Conservation (phyloP, 2,329 filamentous ascomycete species). For the Sclerotinia spermophila region DNA sequence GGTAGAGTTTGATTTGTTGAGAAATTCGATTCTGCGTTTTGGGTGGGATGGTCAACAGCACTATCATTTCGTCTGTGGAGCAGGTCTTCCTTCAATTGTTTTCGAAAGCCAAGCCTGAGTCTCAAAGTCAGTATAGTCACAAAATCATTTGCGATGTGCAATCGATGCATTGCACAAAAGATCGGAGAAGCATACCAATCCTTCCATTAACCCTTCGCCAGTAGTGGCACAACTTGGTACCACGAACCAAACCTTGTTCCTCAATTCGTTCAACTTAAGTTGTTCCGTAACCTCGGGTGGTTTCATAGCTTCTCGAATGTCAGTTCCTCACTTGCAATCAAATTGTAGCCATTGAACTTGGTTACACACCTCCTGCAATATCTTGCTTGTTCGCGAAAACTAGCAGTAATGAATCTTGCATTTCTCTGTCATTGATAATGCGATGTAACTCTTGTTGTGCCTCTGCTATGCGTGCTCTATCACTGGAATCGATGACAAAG, state of each 20-base stretch:
- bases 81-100: constrained; percentile 65
- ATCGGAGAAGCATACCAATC: constrained; percentile 52
- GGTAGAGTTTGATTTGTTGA: background rate
- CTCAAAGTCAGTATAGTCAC: constrained; percentile 3
- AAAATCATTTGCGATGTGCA: background rate
- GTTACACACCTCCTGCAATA: constrained; percentile 66
- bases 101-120: constrained; percentile 70
- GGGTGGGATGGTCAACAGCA: background rate
- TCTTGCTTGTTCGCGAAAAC: constrained; percentile 99
- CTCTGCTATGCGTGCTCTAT: constrained; percentile 87
- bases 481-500: constrained; percentile 96
- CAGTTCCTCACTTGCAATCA: background rate
- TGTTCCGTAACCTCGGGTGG: constrained; percentile 76
- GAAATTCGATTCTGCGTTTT: background rate
- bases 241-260: constrained; percentile 82
- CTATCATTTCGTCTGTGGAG: constrained; percentile 18
- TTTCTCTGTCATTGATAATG: constrained; percentile 96
- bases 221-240: constrained; percentile 79
- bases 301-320: constrained; percentile 60
- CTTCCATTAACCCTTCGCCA: constrained; percentile 77
- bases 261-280: constrained; percentile 71
- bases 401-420: constrained; percentile 89
- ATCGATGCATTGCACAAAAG: background rate
- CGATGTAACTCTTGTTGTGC: constrained; percentile 90
- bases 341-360: background rate